phyloP scores from a whole-genome alignment of 306 rosid genomes.

The Lathyrus sativus region DNA sequence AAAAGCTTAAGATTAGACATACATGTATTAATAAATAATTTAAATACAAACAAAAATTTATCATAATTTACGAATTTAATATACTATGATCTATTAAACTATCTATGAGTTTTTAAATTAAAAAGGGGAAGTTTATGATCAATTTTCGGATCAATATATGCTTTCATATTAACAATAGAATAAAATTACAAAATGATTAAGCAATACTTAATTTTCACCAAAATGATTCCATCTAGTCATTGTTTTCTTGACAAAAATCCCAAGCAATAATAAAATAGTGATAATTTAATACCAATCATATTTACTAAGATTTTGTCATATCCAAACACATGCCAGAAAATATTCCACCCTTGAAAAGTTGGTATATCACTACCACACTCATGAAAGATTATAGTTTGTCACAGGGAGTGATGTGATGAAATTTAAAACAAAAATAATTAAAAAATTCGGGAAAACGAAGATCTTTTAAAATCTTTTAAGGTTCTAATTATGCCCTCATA shows the following conservation, averaged over 20 bases:
- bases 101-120: background rate
- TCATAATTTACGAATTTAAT: too few relatives aligned
- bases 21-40: too few relatives aligned
- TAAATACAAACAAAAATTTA: too few relatives aligned
- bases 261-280: slow-evolving; percentile 24
- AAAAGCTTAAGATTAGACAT: too few relatives aligned
- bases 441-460: slow-evolving; percentile 47
- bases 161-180: background rate
- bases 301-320: slow-evolving; percentile 57
- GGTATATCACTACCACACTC: slow-evolving; percentile 35
- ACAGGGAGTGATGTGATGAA: slow-evolving; percentile 42
- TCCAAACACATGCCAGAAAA: slow-evolving; percentile 80
- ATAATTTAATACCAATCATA: slow-evolving; percentile 49
- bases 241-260: slow-evolving; percentile 50
- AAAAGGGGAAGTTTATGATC: background rate
- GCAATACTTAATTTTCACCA: slow-evolving; percentile 22
- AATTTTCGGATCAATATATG: background rate
- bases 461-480: slow-evolving; percentile 60
- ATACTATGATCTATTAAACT: too few relatives aligned
- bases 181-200: background rate
- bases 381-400: slow-evolving; percentile 37
- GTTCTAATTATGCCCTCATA: slow-evolving; percentile 52
- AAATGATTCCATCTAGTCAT: slow-evolving; percentile 35
- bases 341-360: slow-evolving; percentile 55
- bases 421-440: slow-evolving; percentile 23